Percentiles rank a stretch among this genome's conserved stretches.
Conservation (phyloP, 352 stramenopile genomes). For the Phytopythium oedochilum region DNA sequence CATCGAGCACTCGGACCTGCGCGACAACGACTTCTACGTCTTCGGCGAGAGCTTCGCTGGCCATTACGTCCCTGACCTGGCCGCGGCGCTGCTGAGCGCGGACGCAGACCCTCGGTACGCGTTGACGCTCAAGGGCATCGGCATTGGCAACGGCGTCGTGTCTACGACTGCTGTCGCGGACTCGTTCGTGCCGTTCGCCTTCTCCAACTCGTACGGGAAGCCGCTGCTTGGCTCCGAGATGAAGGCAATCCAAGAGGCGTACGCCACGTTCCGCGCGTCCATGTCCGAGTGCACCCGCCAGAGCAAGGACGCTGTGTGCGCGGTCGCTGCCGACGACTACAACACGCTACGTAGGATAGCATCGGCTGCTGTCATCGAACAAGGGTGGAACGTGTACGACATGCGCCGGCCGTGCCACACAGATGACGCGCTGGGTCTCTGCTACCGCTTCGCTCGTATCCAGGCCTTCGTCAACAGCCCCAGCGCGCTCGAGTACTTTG, state of each 20-base stretch:
- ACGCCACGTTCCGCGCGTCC: slow-evolving; percentile 15
- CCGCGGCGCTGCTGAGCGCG: slow-evolving; percentile 55
- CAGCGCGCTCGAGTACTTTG: slow-evolving; percentile 38
- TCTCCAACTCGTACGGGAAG: slow-evolving; percentile 32
- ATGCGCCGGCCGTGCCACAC: slow-evolving; percentile 45
- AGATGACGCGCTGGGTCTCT: slow-evolving; percentile 45
- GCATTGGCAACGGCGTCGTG: slow-evolving; percentile 75
- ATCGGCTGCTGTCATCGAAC: slow-evolving; percentile 5
- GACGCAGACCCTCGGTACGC: slow-evolving; percentile 19
- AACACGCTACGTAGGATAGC: slow-evolving; percentile 12
- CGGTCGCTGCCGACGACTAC: slow-evolving; percentile 13
- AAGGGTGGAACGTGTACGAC: slow-evolving; percentile 66
- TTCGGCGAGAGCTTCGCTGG: slow-evolving; percentile 95
- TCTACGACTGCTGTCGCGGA: slow-evolving; percentile 42
- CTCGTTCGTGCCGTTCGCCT: slow-evolving; percentile 47
- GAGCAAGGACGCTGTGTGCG: slow-evolving; percentile 9
- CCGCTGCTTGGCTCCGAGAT: slow-evolving; percentile 26
- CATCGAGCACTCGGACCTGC: slow-evolving; percentile 26
- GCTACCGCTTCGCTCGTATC: slow-evolving; percentile 59
- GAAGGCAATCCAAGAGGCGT: slow-evolving; percentile 2
- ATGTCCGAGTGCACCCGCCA: slow-evolving; percentile 9
- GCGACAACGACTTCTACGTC: slow-evolving; percentile 83
- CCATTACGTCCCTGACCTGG: slow-evolving; percentile 93
- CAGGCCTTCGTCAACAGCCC: slow-evolving; percentile 54
- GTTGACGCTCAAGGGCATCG: slow-evolving; percentile 71